Evolutionary conservation across 345 rosid species (phyloP).

Genomic region (Salix koriyanagi): DNA sequence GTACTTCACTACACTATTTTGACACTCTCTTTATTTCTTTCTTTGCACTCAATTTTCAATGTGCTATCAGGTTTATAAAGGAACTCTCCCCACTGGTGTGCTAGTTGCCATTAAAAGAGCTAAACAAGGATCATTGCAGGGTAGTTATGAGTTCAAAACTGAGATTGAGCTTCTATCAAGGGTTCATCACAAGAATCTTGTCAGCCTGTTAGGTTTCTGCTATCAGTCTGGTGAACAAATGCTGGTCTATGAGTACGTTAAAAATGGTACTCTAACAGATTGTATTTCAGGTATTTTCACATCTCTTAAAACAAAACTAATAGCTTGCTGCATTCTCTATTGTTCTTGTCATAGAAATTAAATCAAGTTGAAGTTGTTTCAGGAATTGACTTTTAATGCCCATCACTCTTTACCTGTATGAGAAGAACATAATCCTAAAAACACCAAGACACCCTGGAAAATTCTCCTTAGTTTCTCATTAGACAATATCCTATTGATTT

Average conservation of each 20-base stretch:
- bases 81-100: constrained; percentile 50
- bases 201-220: constrained; percentile 66
- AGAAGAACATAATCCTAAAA: no score
- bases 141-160: constrained; percentile 75
- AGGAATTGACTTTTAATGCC: no score
- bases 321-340: neutral
- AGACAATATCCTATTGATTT: neutral
- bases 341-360: no score
- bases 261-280: constrained; percentile 62
- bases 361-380: no score
- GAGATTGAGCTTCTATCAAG: constrained; percentile 88
- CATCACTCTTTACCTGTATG: no score
- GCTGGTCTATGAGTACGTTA: constrained; percentile 67
- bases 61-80: constrained; percentile 62
- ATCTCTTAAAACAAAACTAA: neutral
- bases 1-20: no score
- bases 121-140: constrained; percentile 76
- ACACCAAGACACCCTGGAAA: no score
- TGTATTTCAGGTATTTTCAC: constrained; percentile 54
- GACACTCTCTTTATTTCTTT: neutral
- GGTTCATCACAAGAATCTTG: constrained; percentile 82
- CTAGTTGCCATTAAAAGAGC: constrained; percentile 76
- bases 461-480: no score
- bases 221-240: constrained; percentile 68
- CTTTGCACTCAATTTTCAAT: neutral